A percentile compares a stretch with the other conserved stretches of the same genome.
These are phyloP conservation scores for Ambrosiella xylebori DNA, from an alignment of 2,329 filamentous ascomycete species.

Conservation along the genomic window DNA sequence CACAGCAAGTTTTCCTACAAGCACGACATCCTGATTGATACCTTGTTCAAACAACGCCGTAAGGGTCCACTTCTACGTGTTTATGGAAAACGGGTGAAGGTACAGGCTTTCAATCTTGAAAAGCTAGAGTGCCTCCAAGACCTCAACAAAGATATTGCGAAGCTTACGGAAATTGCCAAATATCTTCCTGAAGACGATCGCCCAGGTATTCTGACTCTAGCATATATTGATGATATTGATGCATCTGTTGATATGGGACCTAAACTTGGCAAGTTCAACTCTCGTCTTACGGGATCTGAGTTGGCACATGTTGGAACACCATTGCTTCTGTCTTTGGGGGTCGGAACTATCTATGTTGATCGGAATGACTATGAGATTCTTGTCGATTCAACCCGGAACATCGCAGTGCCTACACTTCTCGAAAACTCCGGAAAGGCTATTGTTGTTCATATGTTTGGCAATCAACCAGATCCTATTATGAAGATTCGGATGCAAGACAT, in stretches of 20 bases:
- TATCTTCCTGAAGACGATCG: slow-evolving; percentile 92
- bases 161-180: slow-evolving; percentile 74
- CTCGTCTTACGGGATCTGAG: slow-evolving; percentile 46
- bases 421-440: slow-evolving; percentile 36
- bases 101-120: slow-evolving; percentile 43
- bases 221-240: slow-evolving; percentile 46
- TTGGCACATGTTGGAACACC: slow-evolving; percentile 72
- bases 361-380: slow-evolving; percentile 57
- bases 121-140: slow-evolving; percentile 51
- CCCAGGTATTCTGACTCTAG: slow-evolving; percentile 67
- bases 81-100: slow-evolving; percentile 45
- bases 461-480: slow-evolving; percentile 82
- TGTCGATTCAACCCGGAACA: slow-evolving; percentile 33
- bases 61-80: slow-evolving; percentile 71
- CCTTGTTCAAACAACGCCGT: slow-evolving; percentile 64
- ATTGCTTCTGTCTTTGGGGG: slow-evolving; percentile 59
- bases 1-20: slow-evolving; percentile 78
- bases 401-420: slow-evolving; percentile 16
- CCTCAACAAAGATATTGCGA: slow-evolving; percentile 62
- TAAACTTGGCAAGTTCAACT: slow-evolving; percentile 46
- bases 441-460: slow-evolving; percentile 79
- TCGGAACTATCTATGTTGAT: slow-evolving; percentile 43
- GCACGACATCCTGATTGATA: slow-evolving; percentile 90
- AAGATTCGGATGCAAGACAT: slow-evolving; percentile 77
- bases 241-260: slow-evolving; percentile 46